These are phyloP conservation scores for Aspergillus coremiiformis DNA, from an alignment of 495 filamentous ascomycete genomes.

Conservation along the genomic window DNA sequence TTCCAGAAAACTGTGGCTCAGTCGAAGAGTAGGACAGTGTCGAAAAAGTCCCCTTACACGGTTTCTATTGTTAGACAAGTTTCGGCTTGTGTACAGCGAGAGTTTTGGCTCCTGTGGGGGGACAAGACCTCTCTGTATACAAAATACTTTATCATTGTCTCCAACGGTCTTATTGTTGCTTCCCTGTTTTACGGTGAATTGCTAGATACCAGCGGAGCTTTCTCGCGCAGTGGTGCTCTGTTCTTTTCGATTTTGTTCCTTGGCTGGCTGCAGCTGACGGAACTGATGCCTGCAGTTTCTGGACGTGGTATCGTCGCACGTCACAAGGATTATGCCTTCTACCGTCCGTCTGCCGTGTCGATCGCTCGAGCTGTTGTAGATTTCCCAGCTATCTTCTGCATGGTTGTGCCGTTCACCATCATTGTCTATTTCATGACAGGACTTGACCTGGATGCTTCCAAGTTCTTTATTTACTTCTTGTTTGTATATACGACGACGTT, in stretches of 20 bases:
- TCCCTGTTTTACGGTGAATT: conserved; percentile 65
- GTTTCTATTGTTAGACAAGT: conserved; percentile 64
- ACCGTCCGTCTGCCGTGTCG: conserved; percentile 63
- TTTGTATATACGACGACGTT: conserved; percentile 65
- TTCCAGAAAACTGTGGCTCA: conserved; percentile 65
- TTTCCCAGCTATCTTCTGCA: conserved; percentile 56
- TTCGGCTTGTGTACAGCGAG: conserved; percentile 59
- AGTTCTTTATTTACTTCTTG: conserved; percentile 67
- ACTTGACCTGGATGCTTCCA: conserved; percentile 56
- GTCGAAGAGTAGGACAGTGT: conserved; percentile 57
- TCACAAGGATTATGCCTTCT: conserved; percentile 71
- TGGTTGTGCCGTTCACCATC: conserved; percentile 56
- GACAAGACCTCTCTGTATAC: conserved; percentile 68
- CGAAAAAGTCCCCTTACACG: conserved; percentile 63
- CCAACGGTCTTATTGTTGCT: conserved; percentile 66
- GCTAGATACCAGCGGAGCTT: conserved; percentile 57
- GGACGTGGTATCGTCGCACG: conserved; percentile 56
- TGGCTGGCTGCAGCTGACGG: conserved; percentile 67
- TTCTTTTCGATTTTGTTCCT: conserved; percentile 72
- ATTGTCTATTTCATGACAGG: conserved; percentile 64
- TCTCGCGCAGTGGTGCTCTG: conserved; percentile 57
- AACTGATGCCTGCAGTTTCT: conserved; percentile 60
- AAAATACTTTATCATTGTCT: conserved; percentile 69
- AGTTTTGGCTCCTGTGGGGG: conserved; percentile 69
- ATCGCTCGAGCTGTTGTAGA: conserved; percentile 63